These are phyloP conservation scores for Sclerotinia trifoliorum DNA, from an alignment of 2,329 filamentous ascomycete genomes.

Conservation along the genomic window DNA sequence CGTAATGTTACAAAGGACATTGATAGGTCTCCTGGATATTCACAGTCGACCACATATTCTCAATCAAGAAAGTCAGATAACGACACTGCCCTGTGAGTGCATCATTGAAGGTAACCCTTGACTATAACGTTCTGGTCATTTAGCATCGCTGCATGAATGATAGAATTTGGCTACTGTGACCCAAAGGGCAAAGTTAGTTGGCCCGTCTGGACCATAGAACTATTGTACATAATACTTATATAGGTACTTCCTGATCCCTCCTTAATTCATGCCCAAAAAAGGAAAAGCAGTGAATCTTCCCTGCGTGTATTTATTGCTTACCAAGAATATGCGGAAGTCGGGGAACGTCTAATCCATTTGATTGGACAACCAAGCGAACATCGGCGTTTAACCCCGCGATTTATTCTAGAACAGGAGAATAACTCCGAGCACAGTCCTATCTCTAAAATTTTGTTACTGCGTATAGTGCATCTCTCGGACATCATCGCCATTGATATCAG, in stretches of 20 bases:
- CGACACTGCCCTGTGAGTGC: neutral
- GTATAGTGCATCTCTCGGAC: neutral
- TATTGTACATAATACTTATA: neutral
- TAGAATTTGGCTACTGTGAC: neutral
- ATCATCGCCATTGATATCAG: neutral
- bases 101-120: neutral
- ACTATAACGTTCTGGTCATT: neutral
- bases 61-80: neutral
- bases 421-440: neutral
- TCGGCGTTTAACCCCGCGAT: constrained; percentile 7
- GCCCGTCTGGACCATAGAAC: neutral
- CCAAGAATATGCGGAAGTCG: constrained; percentile 1
- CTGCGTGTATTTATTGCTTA: constrained; percentile 1
- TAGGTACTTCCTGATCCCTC: neutral
- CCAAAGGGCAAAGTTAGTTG: neutral
- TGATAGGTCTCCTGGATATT: too few species aligned
- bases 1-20: too few species aligned
- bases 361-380: neutral
- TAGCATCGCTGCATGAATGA: constrained; percentile 1
- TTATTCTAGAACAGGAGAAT: neutral
- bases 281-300: constrained; percentile 10
- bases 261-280: neutral
- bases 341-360: neutral
- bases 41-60: neutral
- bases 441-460: too few species aligned